Evolutionary conservation across 2,329 filamentous ascomycete genomes (phyloP).

Genomic region (Alternaria atra): DNA sequence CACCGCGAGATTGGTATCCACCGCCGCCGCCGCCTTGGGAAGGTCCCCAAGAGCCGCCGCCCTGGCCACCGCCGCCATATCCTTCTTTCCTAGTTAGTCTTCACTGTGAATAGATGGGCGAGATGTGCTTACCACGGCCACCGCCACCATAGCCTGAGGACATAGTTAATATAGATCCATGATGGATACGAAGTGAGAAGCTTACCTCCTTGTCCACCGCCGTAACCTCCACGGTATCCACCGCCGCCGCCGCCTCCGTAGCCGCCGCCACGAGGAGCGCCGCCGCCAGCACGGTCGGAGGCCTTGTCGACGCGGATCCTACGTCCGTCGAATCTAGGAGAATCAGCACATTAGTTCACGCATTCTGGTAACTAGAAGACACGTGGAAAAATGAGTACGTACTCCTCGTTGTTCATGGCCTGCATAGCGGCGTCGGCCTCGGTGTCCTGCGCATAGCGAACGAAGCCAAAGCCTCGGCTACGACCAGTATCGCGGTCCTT

Average conservation of each 20-base stretch:
- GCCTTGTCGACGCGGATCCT: conserved; percentile 96
- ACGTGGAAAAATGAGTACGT: not conserved
- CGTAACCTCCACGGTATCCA: conserved; percentile 35
- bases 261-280: conserved; percentile 52
- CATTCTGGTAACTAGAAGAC: not conserved
- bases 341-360: conserved; percentile 22
- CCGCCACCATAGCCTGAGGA: conserved; percentile 35
- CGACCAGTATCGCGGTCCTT: conserved; percentile 97
- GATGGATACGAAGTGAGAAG: not conserved
- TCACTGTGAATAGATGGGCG: not conserved
- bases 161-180: not conserved
- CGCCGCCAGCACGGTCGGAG: conserved; percentile 74
- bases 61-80: conserved; percentile 35
- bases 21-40: conserved; percentile 41
- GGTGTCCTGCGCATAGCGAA: conserved; percentile 80
- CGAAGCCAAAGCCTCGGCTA: conserved; percentile 97
- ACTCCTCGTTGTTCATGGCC: conserved; percentile 91
- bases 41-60: conserved; percentile 36
- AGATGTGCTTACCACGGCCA: conserved; percentile 43
- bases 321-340: conserved; percentile 84
- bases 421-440: conserved; percentile 81
- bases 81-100: conserved; percentile 17
- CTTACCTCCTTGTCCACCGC: conserved; percentile 39
- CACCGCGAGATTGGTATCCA: conserved; percentile 43
- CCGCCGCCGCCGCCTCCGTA: conserved; percentile 43